These are phyloP conservation scores for Botrytis tulipae DNA, from an alignment of 2,329 filamentous ascomycete genomes.

Conservation along the genomic window DNA sequence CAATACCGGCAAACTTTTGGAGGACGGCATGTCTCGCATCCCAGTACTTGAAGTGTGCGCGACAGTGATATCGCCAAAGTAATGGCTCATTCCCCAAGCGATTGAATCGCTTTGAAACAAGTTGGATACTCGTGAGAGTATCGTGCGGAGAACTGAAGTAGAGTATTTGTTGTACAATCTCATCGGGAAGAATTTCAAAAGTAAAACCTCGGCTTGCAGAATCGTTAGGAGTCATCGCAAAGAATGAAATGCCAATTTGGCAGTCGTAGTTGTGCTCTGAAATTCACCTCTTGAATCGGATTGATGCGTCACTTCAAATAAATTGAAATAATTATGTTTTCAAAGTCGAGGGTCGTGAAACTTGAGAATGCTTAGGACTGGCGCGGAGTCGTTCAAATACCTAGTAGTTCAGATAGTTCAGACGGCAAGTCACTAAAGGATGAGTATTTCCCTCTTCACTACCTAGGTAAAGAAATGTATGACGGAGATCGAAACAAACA, in stretches of 20 bases:
- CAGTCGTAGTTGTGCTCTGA: not conserved
- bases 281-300: not conserved
- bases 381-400: not conserved
- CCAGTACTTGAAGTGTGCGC: conserved; percentile 71
- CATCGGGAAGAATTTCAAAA: conserved; percentile 58
- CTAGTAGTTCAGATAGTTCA: not conserved
- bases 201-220: not conserved
- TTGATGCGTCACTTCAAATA: not conserved
- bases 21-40: conserved; percentile 59
- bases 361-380: not conserved
- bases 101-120: conserved; percentile 62
- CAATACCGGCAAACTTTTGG: conserved; percentile 52
- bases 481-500: not conserved
- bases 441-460: not conserved
- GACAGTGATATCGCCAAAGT: conserved; percentile 79
- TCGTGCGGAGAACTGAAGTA: conserved; percentile 58
- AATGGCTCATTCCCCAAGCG: conserved; percentile 67
- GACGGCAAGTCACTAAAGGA: not conserved
- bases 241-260: not conserved
- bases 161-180: conserved; percentile 80
- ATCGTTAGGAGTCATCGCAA: not conserved
- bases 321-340: not conserved
- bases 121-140: conserved; percentile 48
- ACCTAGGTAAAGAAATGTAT: not conserved
- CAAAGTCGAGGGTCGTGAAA: not conserved